Base-by-base conservation (phyloP, 2,329 filamentous ascomycete species). In the Cercospora sesami region DNA sequence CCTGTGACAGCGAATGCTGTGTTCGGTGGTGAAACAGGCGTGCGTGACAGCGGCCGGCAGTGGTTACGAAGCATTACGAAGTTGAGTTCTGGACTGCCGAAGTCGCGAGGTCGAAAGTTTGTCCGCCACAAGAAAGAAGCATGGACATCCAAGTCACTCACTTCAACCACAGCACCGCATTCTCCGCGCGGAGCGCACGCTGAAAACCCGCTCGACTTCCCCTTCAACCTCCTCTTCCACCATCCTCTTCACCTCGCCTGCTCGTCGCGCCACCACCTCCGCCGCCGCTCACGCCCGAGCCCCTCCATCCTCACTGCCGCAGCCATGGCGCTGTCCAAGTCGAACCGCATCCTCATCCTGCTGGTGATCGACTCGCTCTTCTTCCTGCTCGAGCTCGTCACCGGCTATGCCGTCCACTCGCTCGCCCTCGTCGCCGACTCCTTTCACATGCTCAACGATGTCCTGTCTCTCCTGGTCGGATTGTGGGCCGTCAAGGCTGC, bases 391-490 rank as follows among this genome's bases (percentile, higher is more conserved):
- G 95, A 99, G 81, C 82, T 99, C 69, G 88, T 91, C 67, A 89
- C 91, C 69, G 94, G 95, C 69, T 92, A 97, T 83, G 83, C 90
- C 71, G 93, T 96, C 69, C 90, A 94, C 78, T 98, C 95, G 18
- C 87, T 99, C 74, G 95, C 95, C 42, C 86, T 99, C 68, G 93
- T 96, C 78, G 95, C 95, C 64, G 95, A 99, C 83, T 93, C 95
- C 68, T 99, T 99, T 80, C 95, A 99, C 82, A 99, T 99, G 95
- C 85, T 99, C 69, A 99, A 99, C 83, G 95, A 99, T 87, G 95
- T 99, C 74, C 90, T 99, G 69, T 98, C 95, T 1, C 84, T 99
- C 14, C 86, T 90, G 66, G 94, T 99, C 70, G 95, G 95, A 72
- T 81, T 98, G 48, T 99, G 95, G 94, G 95, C 95, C 63, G 95